Percentiles rank a stretch among this genome's conserved stretches.
phyloP scores from a whole-genome alignment of 805 yeast species.

The Priceomyces haplophilus region DNA sequence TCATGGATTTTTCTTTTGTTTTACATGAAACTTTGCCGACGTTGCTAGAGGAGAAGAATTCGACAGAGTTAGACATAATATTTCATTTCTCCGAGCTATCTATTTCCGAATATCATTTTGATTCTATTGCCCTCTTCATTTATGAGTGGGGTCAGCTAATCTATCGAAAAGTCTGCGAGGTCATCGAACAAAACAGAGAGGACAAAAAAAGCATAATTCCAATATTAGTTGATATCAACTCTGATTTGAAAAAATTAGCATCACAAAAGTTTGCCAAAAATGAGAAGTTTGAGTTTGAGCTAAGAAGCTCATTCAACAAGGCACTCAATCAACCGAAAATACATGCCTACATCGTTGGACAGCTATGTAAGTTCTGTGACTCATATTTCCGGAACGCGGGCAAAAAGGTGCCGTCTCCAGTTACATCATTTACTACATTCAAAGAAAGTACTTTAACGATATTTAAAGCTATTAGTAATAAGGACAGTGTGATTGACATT shows the following conservation, averaged over 20 bases:
- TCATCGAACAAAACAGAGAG: constrained; percentile 8
- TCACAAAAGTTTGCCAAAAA: constrained; percentile 11
- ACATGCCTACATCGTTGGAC: constrained; percentile 17
- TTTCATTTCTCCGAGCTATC: constrained; percentile 19
- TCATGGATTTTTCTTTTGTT: constrained; percentile 21
- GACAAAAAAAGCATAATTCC: constrained; percentile 8
- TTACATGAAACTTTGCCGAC: constrained; percentile 19
- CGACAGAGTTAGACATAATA: constrained; percentile 14
- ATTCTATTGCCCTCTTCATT: constrained; percentile 18
- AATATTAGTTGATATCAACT: constrained; percentile 14
- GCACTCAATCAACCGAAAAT: constrained; percentile 14
- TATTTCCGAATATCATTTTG: constrained; percentile 17
- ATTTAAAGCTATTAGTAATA: constrained; percentile 33
- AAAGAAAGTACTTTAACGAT: constrained; percentile 19
- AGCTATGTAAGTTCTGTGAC: constrained; percentile 33
- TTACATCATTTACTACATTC: constrained; percentile 14
- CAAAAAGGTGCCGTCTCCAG: constrained; percentile 9
- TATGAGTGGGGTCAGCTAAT: constrained; percentile 25
- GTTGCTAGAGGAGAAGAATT: constrained; percentile 13
- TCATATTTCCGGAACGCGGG: constrained; percentile 19
- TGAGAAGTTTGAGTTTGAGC: constrained; percentile 27
- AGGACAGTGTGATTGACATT: constrained; percentile 26
- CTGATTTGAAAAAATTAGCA: constrained; percentile 11
- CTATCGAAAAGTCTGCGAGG: constrained; percentile 3
- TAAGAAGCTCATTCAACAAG: constrained; percentile 26